Percentiles rank a stretch among this genome's conserved stretches.
Evolutionary conservation across 192 early-diverging fungal genomes (phyloP).

Genomic region (Coemansia sp.): DNA sequence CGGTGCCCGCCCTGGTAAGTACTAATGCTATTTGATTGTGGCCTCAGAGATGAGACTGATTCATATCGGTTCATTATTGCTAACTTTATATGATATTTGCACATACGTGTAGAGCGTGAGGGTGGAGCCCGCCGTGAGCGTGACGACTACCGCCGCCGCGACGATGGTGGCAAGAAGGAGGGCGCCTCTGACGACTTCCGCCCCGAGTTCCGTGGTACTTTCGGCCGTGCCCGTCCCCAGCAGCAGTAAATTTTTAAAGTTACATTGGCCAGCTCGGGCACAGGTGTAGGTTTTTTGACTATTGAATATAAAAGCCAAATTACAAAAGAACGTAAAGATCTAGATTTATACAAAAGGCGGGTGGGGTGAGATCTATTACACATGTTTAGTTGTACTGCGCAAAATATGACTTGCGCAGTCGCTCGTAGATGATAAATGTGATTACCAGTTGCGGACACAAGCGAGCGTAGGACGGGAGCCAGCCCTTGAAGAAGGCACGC

Average conservation of each 20-base stretch:
- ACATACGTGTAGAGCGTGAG: slow-evolving; percentile 61
- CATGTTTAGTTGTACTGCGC: slow-evolving; percentile 13
- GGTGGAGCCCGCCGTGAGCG: slow-evolving; percentile 71
- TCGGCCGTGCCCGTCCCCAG: slow-evolving; percentile 73
- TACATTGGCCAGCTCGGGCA: slow-evolving; percentile 5
- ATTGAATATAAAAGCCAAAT: slow-evolving; percentile 5
- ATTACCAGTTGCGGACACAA: slow-evolving; percentile 81
- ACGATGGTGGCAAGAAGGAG: slow-evolving; percentile 83
- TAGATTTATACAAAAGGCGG: background rate
- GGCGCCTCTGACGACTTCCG: slow-evolving; percentile 89
- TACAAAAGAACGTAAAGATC: slow-evolving; percentile 1
- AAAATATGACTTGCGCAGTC: slow-evolving; percentile 56
- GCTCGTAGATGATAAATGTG: slow-evolving; percentile 80
- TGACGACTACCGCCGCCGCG: slow-evolving; percentile 84
- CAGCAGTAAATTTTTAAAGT: slow-evolving; percentile 16
- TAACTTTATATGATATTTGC: slow-evolving; percentile 3
- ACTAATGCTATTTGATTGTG: slow-evolving; percentile 30
- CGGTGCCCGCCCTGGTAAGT: slow-evolving; percentile 66
- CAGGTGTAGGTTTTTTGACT: slow-evolving; percentile 10
- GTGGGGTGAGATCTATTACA: background rate
- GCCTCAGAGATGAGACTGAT: background rate
- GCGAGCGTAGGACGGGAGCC: slow-evolving; percentile 76
- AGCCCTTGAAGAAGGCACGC: slow-evolving; percentile 76
- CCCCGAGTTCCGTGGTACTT: slow-evolving; percentile 96
- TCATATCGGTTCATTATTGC: background rate